Evolutionary conservation across 1,284 basidiomycete genomes (phyloP).

Genomic region (Xerocomus minutiporus): DNA sequence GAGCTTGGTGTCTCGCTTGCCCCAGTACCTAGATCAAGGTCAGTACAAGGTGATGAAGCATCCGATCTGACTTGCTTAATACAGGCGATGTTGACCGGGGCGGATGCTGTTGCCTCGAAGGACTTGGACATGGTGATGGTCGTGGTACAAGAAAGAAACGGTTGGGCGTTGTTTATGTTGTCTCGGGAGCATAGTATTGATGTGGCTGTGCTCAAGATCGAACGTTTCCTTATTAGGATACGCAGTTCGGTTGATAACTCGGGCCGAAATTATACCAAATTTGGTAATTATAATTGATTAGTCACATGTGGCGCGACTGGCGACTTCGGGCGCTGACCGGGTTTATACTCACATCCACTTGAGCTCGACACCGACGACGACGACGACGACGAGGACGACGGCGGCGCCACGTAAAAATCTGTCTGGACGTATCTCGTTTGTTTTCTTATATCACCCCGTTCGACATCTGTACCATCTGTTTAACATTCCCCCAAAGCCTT

Average conservation of each 20-base stretch:
- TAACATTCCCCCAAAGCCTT: not conserved
- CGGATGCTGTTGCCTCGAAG: slow-evolving; percentile 82
- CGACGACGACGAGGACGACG: slow-evolving; percentile 8
- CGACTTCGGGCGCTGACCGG: slow-evolving; percentile 27
- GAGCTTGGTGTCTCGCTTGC: slow-evolving; percentile 92
- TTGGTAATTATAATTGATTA: slow-evolving; percentile 2
- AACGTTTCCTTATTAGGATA: slow-evolving; percentile 7
- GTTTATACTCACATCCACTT: slow-evolving; percentile 12
- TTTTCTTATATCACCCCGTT: slow-evolving; percentile 4
- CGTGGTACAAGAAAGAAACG: slow-evolving; percentile 8
- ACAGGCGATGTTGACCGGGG: slow-evolving; percentile 94
- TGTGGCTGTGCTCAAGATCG: slow-evolving; percentile 25
- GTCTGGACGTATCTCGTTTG: slow-evolving; percentile 12
- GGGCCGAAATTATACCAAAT: slow-evolving; percentile 17
- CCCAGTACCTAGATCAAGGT: slow-evolving; percentile 78
- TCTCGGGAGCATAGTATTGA: not conserved
- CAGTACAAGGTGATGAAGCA: slow-evolving; percentile 16
- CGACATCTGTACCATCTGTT: slow-evolving; percentile 14
- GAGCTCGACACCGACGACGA: slow-evolving; percentile 19
- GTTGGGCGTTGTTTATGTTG: not conserved
- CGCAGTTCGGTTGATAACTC: slow-evolving; percentile 2
- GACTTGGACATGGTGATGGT: slow-evolving; percentile 54
- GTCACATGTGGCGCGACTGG: slow-evolving; percentile 19
- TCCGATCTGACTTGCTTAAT: slow-evolving; percentile 70
- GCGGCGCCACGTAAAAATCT: slow-evolving; percentile 11